A percentile compares a stretch with the other conserved stretches of the same genome.
phyloP scores from a whole-genome alignment of 2,329 filamentous ascomycete species.

The Stenocarpella maydis region DNA sequence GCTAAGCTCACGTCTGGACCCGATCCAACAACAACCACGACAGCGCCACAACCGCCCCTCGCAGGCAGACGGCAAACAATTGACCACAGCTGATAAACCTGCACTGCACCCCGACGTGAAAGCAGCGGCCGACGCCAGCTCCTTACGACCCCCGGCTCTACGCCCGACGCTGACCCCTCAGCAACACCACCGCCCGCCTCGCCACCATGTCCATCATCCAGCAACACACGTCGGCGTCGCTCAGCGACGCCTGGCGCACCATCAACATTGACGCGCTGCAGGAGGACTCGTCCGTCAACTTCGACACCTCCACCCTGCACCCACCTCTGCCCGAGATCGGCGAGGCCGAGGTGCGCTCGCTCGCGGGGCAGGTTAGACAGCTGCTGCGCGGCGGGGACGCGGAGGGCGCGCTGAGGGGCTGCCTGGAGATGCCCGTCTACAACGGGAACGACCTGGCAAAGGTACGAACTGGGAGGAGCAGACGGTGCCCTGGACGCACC shows the following conservation, averaged over 20 bases:
- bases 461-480: conserved; percentile 49
- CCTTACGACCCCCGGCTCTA: background rate
- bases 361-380: conserved; percentile 85
- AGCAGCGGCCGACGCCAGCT: background rate
- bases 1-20: background rate
- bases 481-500: background rate
- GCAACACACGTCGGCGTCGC: conserved; percentile 67
- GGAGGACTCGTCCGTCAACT: conserved; percentile 90
- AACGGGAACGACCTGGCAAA: conserved; percentile 66
- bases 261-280: conserved; percentile 94
- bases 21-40: background rate
- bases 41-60: background rate
- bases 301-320: conserved; percentile 84
- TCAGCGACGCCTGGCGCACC: conserved; percentile 78
- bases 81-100: background rate
- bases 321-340: conserved; percentile 78
- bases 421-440: conserved; percentile 86
- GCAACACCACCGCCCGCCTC: background rate
- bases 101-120: background rate
- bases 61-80: background rate
- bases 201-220: conserved; percentile 71
- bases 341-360: conserved; percentile 79
- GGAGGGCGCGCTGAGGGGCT: conserved; percentile 85
- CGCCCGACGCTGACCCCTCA: background rate
- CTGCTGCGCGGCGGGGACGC: conserved; percentile 85